Conservation (phyloP, 441 rosid genomes). For the Corymbia calophylla region DNA sequence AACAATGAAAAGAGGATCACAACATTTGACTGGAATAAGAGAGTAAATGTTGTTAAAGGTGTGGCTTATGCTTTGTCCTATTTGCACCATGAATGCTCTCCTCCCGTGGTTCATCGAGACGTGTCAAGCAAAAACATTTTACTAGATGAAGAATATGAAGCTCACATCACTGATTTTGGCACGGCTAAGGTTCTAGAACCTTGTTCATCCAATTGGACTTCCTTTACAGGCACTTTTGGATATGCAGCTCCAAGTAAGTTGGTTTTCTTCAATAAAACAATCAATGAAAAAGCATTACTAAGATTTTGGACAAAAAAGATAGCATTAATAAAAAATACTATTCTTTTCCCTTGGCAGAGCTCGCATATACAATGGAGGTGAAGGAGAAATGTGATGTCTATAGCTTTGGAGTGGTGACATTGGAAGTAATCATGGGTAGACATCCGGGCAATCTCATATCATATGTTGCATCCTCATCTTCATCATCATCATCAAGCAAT, state of each 20-base stretch:
- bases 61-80: slow-evolving; percentile 24
- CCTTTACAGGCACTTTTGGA: slow-evolving; percentile 25
- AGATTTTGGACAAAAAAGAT: neutral
- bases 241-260: slow-evolving; percentile 28
- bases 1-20: neutral
- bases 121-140: slow-evolving; percentile 20
- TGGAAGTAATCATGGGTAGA: slow-evolving; percentile 23
- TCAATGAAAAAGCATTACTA: neutral
- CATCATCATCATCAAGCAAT: neutral
- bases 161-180: slow-evolving; percentile 25
- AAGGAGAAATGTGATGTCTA: neutral
- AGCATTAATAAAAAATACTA: neutral
- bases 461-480: neutral
- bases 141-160: slow-evolving; percentile 14
- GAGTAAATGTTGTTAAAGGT: slow-evolving; percentile 17
- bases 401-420: slow-evolving; percentile 18
- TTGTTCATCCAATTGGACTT: slow-evolving; percentile 23
- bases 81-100: slow-evolving; percentile 29
- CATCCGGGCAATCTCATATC: slow-evolving; percentile 20
- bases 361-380: neutral
- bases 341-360: neutral
- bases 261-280: neutral
- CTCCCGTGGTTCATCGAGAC: slow-evolving; percentile 25
- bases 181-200: slow-evolving; percentile 14
- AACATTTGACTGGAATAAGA: slow-evolving; percentile 20